These are phyloP conservation scores for Acephala macrosclerotiorum DNA, from an alignment of 2,329 filamentous ascomycete species.

Conservation along the genomic window DNA sequence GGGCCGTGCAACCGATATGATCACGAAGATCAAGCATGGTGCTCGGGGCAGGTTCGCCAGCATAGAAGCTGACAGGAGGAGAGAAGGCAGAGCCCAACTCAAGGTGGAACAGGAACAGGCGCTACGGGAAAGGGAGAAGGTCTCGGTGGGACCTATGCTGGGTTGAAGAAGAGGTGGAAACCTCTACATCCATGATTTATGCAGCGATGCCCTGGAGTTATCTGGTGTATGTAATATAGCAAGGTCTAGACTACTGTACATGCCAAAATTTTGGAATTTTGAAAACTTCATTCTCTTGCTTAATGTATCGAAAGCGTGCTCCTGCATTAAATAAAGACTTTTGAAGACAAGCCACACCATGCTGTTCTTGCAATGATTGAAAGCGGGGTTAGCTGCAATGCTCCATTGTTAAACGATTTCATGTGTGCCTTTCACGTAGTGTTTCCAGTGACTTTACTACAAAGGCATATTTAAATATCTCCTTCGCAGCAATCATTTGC, in stretches of 20 bases:
- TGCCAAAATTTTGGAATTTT: background rate
- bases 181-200: background rate
- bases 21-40: conserved; percentile 89
- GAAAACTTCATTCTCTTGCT: too few species aligned
- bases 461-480: too few species aligned
- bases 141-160: conserved; percentile 62
- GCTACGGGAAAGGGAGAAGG: conserved; percentile 56
- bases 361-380: too few species aligned
- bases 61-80: conserved; percentile 60
- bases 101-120: conserved; percentile 49
- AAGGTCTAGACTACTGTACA: background rate
- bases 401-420: too few species aligned
- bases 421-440: too few species aligned
- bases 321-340: too few species aligned
- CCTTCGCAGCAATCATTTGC: too few species aligned
- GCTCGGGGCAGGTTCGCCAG: conserved; percentile 69
- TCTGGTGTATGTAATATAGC: background rate
- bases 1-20: conserved; percentile 87
- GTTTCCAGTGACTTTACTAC: too few species aligned
- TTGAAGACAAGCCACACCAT: too few species aligned
- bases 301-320: too few species aligned
- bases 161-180: conserved; percentile 25
- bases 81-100: conserved; percentile 49
- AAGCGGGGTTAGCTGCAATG: too few species aligned
- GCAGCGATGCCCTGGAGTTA: background rate